These are phyloP conservation scores for Multifurca ochricompacta DNA, from an alignment of 768 basidiomycete species.

Conservation along the genomic window DNA sequence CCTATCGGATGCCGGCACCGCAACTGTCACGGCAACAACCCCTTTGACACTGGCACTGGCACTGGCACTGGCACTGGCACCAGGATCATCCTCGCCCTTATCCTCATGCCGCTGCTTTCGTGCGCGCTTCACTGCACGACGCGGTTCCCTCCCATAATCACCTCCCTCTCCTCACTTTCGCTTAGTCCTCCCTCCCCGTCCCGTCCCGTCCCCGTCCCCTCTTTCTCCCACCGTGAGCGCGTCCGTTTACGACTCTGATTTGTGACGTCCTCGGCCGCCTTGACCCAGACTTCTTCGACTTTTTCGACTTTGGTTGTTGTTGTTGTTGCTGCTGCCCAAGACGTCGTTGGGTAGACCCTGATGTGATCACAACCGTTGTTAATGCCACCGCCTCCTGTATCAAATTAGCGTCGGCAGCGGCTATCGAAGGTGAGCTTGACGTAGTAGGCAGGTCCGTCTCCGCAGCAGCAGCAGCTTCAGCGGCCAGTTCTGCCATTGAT, in stretches of 20 bases:
- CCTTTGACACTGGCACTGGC: no score
- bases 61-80: background rate
- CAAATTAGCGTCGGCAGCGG: background rate
- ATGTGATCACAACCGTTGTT: no score
- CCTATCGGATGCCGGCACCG: conserved; percentile 14
- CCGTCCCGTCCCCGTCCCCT: no score
- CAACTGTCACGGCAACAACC: no score
- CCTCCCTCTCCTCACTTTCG: no score
- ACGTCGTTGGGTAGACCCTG: no score
- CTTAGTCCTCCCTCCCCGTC: no score
- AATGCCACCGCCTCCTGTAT: no score
- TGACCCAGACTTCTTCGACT: no score
- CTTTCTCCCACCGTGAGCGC: background rate
- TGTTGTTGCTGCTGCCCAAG: background rate
- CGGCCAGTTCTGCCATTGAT: conserved; percentile 19
- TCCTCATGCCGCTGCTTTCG: conserved; percentile 24
- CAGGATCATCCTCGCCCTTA: conserved; percentile 18
- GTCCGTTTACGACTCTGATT: background rate
- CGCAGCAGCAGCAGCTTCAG: conserved; percentile 12
- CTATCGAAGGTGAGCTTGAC: no score
- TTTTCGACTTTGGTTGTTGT: background rate
- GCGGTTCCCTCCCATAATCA: background rate
- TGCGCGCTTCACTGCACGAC: conserved; percentile 2
- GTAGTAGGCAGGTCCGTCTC: conserved; percentile 21
- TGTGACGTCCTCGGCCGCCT: no score